Percentiles rank a stretch among this genome's conserved stretches.
Evolutionary conservation across 768 basidiomycete species (phyloP).

Genomic region (Pleurotus citrinopileatus): DNA sequence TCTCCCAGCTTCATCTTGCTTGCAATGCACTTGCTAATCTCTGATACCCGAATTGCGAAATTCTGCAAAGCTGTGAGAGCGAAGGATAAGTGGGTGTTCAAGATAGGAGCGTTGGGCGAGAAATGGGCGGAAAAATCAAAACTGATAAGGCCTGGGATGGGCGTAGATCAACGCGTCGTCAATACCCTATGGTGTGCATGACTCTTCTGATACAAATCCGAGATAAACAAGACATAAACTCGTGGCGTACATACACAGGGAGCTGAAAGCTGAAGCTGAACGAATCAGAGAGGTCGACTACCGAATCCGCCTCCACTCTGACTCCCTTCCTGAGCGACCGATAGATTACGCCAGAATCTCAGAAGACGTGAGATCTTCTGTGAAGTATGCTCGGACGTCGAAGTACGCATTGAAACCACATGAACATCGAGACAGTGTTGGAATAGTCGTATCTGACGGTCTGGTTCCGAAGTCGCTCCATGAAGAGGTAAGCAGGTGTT

Average conservation of each 20-base stretch:
- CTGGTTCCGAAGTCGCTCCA: constrained; percentile 14
- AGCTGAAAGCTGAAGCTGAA: constrained; percentile 5
- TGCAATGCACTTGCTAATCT: background rate
- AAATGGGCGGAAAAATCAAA: constrained; percentile 11
- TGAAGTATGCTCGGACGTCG: background rate
- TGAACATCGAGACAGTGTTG: background rate
- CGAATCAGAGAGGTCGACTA: constrained; percentile 9
- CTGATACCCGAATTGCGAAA: background rate
- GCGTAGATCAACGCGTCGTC: background rate
- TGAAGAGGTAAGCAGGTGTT: constrained; percentile 14
- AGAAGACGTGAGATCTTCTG: background rate
- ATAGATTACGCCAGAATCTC: background rate
- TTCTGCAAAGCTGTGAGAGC: constrained; percentile 10
- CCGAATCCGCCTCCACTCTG: background rate
- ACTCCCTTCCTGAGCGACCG: background rate
- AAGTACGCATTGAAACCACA: background rate
- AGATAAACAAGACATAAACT: background rate
- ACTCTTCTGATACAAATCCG: background rate
- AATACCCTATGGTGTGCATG: background rate
- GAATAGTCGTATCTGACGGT: constrained; percentile 12
- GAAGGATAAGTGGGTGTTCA: constrained; percentile 10
- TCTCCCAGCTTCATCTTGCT: background rate
- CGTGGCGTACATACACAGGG: background rate
- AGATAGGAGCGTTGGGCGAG: constrained; percentile 1
- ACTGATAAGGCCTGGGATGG: background rate